These are phyloP conservation scores for Microcos paniculata DNA, from an alignment of 345 rosid genomes.

Conservation along the genomic window DNA sequence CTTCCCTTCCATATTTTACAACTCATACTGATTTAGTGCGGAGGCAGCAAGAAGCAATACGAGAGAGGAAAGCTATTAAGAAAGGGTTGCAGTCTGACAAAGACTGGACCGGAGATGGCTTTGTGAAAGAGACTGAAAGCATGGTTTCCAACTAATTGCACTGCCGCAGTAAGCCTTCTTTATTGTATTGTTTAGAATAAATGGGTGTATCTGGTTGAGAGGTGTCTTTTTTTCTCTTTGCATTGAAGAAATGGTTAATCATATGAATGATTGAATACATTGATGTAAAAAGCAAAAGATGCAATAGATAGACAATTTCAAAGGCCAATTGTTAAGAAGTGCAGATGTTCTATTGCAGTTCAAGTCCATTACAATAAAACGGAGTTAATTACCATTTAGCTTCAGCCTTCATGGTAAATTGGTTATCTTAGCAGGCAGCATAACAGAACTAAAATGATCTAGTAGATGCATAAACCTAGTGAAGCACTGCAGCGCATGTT, in stretches of 20 bases:
- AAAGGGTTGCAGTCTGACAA: constrained; percentile 87
- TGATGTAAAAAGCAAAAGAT: neutral
- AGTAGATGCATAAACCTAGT: neutral
- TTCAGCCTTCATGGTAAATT: too few species aligned
- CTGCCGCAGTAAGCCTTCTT: constrained; percentile 16
- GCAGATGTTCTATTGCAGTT: neutral
- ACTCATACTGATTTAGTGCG: constrained; percentile 82
- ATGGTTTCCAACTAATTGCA: constrained; percentile 81
- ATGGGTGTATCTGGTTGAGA: constrained; percentile 9
- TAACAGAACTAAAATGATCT: neutral
- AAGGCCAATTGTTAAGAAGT: neutral
- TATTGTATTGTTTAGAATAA: constrained; percentile 14
- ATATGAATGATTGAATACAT: neutral
- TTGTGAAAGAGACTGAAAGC: constrained; percentile 87
- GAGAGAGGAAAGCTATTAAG: constrained; percentile 67
- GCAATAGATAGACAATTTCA: too few species aligned
- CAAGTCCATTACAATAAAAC: neutral
- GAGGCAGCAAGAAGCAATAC: constrained; percentile 84
- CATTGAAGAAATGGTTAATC: neutral
- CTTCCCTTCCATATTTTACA: constrained; percentile 84
- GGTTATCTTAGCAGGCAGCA: too few species aligned
- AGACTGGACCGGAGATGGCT: constrained; percentile 99
- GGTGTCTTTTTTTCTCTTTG: neutral
- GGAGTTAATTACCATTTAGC: neutral
- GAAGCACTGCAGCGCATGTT: neutral